These are phyloP conservation scores for Ustilago loliicola DNA, from an alignment of 1,284 basidiomycete species.

Conservation along the genomic window DNA sequence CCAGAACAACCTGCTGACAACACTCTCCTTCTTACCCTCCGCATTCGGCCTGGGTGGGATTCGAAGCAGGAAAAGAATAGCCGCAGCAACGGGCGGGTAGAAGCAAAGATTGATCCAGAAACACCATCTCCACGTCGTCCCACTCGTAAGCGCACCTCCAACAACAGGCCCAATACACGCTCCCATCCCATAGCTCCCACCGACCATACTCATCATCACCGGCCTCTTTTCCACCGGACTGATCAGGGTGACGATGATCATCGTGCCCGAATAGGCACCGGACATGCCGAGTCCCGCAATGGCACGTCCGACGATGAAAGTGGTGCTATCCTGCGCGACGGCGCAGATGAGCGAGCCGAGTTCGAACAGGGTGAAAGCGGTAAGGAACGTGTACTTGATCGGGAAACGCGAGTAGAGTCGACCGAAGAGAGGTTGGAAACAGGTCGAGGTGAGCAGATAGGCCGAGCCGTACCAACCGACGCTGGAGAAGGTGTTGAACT, in stretches of 20 bases:
- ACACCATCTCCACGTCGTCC: conserved; percentile 65
- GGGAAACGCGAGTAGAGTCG: conserved; percentile 54
- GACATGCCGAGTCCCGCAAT: conserved; percentile 57
- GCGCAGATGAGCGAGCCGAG: conserved; percentile 62
- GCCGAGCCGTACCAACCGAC: conserved; percentile 63
- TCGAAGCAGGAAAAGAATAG: conserved; percentile 50
- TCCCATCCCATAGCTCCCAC: conserved; percentile 55
- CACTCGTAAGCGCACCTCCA: conserved; percentile 53
- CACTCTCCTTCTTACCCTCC: background rate
- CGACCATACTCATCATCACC: conserved; percentile 40
- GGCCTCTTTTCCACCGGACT: conserved; percentile 37
- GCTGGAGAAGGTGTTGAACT: conserved; percentile 53
- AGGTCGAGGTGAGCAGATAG: conserved; percentile 60
- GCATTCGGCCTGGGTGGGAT: conserved; percentile 14
- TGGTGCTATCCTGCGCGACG: conserved; percentile 46
- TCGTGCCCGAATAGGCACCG: conserved; percentile 56
- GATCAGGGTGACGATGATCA: conserved; percentile 55
- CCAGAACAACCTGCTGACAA: background rate
- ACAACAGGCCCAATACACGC: conserved; percentile 46
- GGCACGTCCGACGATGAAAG: conserved; percentile 63
- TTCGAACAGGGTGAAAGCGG: conserved; percentile 52
- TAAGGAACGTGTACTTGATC: conserved; percentile 56
- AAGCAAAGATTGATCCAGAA: conserved; percentile 58
- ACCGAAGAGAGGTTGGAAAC: conserved; percentile 62
- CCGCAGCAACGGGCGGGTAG: conserved; percentile 45